Percentiles rank a stretch among this genome's conserved stretches.
phyloP scores from a whole-genome alignment of 257 asterid genomes.

The Solanum gracilifrons region DNA sequence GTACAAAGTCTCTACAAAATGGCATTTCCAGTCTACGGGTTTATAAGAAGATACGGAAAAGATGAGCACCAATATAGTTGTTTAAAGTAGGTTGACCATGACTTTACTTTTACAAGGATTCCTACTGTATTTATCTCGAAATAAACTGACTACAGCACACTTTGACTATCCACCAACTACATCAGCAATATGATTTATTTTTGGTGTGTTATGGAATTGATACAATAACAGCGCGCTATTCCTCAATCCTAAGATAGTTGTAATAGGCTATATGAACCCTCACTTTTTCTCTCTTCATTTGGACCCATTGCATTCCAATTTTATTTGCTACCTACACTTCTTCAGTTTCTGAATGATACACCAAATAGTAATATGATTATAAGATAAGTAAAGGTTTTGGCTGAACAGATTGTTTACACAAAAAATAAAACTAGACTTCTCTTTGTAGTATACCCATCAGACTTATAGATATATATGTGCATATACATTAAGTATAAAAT shows the following conservation, averaged over 20 bases:
- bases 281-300: neutral
- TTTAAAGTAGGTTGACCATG: neutral
- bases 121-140: neutral
- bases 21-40: neutral
- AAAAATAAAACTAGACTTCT: neutral
- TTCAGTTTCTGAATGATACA: neutral
- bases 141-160: neutral
- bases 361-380: neutral
- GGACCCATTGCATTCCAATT: neutral
- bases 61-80: neutral
- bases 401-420: neutral
- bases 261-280: neutral
- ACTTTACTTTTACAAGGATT: neutral
- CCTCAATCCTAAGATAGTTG: neutral
- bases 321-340: neutral
- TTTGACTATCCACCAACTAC: neutral
- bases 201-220: neutral
- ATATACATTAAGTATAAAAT: neutral
- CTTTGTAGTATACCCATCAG: neutral
- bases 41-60: neutral
- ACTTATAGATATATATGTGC: neutral
- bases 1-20: neutral
- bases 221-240: neutral
- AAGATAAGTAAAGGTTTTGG: neutral
- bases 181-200: neutral